A percentile compares a stretch with the other conserved stretches of the same genome.
phyloP scores from a whole-genome alignment of 2,329 filamentous ascomycete species.

The Madurella mycetomatis region DNA sequence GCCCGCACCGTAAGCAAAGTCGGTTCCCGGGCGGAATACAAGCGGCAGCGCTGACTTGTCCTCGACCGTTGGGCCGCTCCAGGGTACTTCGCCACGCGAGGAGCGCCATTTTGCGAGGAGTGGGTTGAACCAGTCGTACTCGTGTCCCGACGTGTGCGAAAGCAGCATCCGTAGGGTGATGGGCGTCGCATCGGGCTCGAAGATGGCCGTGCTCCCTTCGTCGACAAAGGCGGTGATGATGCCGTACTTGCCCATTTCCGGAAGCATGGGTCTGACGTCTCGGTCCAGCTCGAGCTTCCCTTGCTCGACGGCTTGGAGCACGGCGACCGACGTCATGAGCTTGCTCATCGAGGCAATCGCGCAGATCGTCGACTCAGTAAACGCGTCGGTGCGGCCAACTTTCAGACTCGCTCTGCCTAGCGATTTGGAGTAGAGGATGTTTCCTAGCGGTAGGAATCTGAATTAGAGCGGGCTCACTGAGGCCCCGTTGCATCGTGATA shows the following conservation, averaged over 20 bases:
- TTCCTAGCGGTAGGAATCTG: neutral
- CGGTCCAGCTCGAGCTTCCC: constrained; percentile 6
- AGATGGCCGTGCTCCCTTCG: neutral
- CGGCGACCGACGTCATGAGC: constrained; percentile 11
- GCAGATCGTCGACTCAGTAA: neutral
- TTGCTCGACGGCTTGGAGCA: constrained; percentile 4
- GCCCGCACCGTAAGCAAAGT: constrained; percentile 7
- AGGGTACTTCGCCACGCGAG: constrained; percentile 4
- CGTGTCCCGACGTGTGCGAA: constrained; percentile 7
- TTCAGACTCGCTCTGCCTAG: constrained; percentile 4
- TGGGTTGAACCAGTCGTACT: constrained; percentile 11
- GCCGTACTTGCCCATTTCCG: constrained; percentile 8
- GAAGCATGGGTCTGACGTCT: neutral
- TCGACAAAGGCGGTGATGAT: constrained; percentile 10
- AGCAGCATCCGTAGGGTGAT: constrained; percentile 12
- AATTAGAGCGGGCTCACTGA: neutral
- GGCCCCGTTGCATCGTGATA: no score
- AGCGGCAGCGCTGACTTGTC: constrained; percentile 8
- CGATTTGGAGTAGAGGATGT: constrained; percentile 8
- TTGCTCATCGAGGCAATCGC: constrained; percentile 9
- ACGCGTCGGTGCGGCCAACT: neutral
- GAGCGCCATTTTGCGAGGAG: constrained; percentile 5
- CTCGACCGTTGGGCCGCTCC: constrained; percentile 6
- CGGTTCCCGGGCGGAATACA: constrained; percentile 2
- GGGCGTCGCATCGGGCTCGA: constrained; percentile 1